Conservation (phyloP, 2,329 filamentous ascomycete species). For the Botrytis fabae region DNA sequence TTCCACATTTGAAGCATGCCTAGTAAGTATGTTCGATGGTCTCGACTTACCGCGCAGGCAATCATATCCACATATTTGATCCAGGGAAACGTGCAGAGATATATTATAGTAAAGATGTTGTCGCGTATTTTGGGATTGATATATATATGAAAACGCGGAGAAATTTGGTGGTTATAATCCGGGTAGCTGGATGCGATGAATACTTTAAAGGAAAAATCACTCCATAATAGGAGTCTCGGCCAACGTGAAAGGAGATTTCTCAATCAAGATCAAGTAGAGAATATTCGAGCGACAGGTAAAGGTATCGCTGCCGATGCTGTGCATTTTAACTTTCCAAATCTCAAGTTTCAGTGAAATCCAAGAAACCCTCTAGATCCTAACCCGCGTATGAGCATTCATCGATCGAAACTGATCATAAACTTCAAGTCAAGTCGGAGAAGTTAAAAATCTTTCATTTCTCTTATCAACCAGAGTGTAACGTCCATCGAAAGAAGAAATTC, state of each 20-base stretch:
- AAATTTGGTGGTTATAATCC: background rate
- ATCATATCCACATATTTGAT: background rate
- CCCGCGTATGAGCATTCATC: background rate
- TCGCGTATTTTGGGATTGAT: background rate
- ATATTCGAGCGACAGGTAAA: background rate
- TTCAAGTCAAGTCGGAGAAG: background rate
- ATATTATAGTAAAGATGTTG: background rate
- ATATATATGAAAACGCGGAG: background rate
- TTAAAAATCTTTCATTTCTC: too few relatives aligned
- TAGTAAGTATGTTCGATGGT: background rate
- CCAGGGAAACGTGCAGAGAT: background rate
- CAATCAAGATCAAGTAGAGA: background rate
- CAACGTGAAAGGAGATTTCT: background rate
- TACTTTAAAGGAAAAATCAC: background rate
- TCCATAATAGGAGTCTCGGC: background rate
- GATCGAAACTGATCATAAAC: background rate
- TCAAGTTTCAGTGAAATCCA: background rate
- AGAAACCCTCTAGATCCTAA: fast-evolving
- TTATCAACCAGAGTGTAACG: too few relatives aligned
- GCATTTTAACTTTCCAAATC: background rate
- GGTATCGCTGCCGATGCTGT: too few relatives aligned
- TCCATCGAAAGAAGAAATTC: too few relatives aligned
- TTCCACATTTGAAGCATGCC: background rate
- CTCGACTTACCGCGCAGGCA: fast-evolving
- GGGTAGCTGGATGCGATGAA: background rate